Conservation (phyloP, 805 yeast genomes). For the Zygosaccharomyces kombuchaensis region DNA sequence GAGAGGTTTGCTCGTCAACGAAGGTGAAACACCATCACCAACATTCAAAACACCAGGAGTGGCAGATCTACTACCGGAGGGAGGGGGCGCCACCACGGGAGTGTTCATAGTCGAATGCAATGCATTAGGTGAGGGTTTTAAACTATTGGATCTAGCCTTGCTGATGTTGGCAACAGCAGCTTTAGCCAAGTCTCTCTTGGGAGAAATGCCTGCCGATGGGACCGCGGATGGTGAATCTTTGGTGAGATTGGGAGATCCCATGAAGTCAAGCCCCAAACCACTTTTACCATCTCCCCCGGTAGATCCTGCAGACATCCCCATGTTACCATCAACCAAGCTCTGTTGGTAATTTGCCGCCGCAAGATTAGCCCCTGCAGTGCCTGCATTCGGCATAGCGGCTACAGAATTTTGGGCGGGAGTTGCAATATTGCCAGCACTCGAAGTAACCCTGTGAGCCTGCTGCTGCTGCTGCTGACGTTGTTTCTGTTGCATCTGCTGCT, state of each 20-base stretch:
- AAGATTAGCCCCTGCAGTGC: constrained; percentile 5
- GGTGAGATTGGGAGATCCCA: constrained; percentile 19
- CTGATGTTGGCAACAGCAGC: constrained; percentile 8
- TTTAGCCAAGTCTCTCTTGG: constrained; percentile 14
- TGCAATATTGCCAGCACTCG: constrained; percentile 7
- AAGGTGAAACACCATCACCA: constrained; percentile 15
- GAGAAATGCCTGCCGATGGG: constrained; percentile 13
- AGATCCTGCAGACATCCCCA: constrained; percentile 5
- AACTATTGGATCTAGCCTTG: constrained; percentile 10
- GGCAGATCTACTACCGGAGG: constrained; percentile 18
- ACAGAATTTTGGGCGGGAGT: constrained; percentile 11
- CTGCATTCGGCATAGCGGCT: constrained; percentile 7
- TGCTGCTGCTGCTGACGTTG: constrained; percentile 25
- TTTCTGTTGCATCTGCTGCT: constrained; percentile 29
- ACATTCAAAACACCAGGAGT: constrained; percentile 20
- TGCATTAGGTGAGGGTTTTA: constrained; percentile 19
- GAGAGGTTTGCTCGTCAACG: constrained; percentile 4
- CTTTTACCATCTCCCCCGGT: constrained; percentile 9
- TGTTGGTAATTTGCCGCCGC: constrained; percentile 5
- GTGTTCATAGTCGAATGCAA: constrained; percentile 12
- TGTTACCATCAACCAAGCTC: constrained; percentile 6
- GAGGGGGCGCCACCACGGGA: constrained; percentile 13
- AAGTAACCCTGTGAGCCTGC: constrained; percentile 5
- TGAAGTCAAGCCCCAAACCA: constrained; percentile 18
- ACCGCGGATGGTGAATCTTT: constrained; percentile 15